Base-by-base conservation (phyloP, 2,329 filamentous ascomycete species). In the Blastomyces gilchristii region DNA sequence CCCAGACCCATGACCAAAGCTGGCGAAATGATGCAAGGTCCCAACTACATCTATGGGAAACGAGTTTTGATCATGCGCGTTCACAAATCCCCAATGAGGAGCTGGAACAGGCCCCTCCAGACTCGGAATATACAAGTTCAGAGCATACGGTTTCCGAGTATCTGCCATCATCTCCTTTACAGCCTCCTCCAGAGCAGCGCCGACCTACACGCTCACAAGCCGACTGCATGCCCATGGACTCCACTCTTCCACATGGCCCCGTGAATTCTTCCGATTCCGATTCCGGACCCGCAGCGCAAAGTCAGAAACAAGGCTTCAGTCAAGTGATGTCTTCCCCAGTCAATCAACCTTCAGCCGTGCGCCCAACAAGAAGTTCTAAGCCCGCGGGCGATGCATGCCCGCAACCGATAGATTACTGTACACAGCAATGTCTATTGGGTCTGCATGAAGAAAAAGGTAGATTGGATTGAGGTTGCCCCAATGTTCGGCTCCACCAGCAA, bases 351-450 rank as follows among this genome's bases (percentile, higher is more conserved):
- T 61, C 61, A 54, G 37, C 8, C n/a, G n/a, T n/a, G 4, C 37
- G 61, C 54, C 61, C 39, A 62, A 50, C 25, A 39, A 11, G 12
- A 7, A 39, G 12, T 39, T 8, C 8, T 39, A 39, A 11, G 8
- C 37, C 37, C 37, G 8, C 63, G 63, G 58, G 53, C 28, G 47
- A 60, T 28, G 49, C 57, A 28, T 22, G 53, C 28, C 65, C 45
- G 52, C 64, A 60, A 14, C 68, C 66, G 58, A 61, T 34, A 49
- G 62, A 62, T 64, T 73, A 71, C 63, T 74, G 69, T 62, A 73
- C 70, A 12, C 68, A 73, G 60, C 37, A 60, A 41, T 73, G 67
- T 58, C 64, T 74, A n/a, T 62, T 72, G 5, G 70, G 72, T 7
- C 63, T 74, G 31, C 65, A 69, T 45, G 49, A 60, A 45, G 59